Base-by-base conservation (phyloP, 2,329 filamentous ascomycete species). In the Alternaria viburni region DNA sequence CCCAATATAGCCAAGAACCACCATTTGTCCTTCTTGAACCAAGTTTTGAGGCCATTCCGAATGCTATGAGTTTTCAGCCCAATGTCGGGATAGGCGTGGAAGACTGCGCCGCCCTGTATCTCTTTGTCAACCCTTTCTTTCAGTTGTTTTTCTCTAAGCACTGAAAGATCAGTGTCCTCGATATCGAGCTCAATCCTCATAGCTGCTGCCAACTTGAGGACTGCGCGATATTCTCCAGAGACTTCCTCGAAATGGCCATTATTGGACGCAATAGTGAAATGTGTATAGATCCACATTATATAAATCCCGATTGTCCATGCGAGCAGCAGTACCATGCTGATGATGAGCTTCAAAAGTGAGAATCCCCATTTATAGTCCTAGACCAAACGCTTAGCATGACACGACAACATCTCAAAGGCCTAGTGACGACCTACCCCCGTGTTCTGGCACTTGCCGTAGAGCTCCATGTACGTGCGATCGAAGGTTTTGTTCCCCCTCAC, bases 311-410 rank as follows among this genome's bases (percentile, higher is more conserved):
- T 2, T 0, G 32, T 41, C 32, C 32, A 41, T 41, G 32, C 4
- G 32, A 41, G 32, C 15, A 41, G 32, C 0, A 41, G 32, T 1
- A 3, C 1, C 1, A 41, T 2, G 32, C 15, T n/a, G 15, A 41
- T 41, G 0, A 41, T 41, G 32, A 41, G 32, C 32, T 41, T 8
- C 32, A 41, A 17, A 41, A 41, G 32, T 0, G 32, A 41, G 5
- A 41, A 41, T 41, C 32, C 15, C 32, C 32, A 41, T 41, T 41
- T n/a, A 3, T 41, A 41, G 15, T 41, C 32, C 32, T 41, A 0
- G 1, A 6, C 0, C 3, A 6, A 0, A n/a, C 0, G 32, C 3
- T 41, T n/a, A 41, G 32, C 2, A 3, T n/a, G 15, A 41, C 0
- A 3, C 5, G 15, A 41, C 0, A 10, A n/a, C 0, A n/a, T 5